Percentiles rank a stretch among this genome's conserved stretches.
These are phyloP conservation scores for Plasmodium reichenowi DNA, from an alignment of 169 alveolate genomes.

Conservation along the genomic window DNA sequence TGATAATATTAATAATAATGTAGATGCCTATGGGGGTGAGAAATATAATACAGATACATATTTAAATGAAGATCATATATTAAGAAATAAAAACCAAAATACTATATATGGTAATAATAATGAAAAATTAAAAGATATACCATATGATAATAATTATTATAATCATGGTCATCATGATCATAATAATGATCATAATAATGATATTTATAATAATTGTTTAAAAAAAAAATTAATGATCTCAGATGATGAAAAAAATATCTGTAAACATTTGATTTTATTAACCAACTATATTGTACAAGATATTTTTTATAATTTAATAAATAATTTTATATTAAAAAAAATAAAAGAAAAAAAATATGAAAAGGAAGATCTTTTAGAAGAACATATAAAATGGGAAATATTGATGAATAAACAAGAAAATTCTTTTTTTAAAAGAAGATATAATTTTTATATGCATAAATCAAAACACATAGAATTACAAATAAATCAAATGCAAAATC, in stretches of 20 bases:
- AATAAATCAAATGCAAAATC: slow-evolving; percentile 42
- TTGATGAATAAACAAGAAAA: slow-evolving; percentile 67
- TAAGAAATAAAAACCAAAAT: no score
- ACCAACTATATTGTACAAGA: slow-evolving; percentile 69
- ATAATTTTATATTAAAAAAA: slow-evolving; percentile 70
- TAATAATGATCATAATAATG: neutral
- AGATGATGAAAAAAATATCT: slow-evolving; percentile 55
- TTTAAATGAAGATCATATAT: no score
- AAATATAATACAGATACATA: no score
- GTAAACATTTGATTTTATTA: slow-evolving; percentile 62
- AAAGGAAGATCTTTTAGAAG: slow-evolving; percentile 60
- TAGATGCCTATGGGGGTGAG: no score
- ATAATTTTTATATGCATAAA: slow-evolving; percentile 54
- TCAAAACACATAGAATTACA: slow-evolving; percentile 36
- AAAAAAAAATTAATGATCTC: slow-evolving; percentile 58
- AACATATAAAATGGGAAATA: slow-evolving; percentile 40
- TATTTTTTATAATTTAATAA: slow-evolving; percentile 59
- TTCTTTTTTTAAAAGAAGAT: slow-evolving; percentile 54
- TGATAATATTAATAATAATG: neutral
- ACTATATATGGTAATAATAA: neutral
- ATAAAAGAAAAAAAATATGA: slow-evolving; percentile 65
- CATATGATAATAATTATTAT: neutral
- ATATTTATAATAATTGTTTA: slow-evolving; percentile 42
- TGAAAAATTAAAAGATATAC: no score
- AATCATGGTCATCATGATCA: neutral